Evolutionary conservation across 2,329 filamentous ascomycete species (phyloP).

Genomic region (Fusarium neocosmosporiellum): DNA sequence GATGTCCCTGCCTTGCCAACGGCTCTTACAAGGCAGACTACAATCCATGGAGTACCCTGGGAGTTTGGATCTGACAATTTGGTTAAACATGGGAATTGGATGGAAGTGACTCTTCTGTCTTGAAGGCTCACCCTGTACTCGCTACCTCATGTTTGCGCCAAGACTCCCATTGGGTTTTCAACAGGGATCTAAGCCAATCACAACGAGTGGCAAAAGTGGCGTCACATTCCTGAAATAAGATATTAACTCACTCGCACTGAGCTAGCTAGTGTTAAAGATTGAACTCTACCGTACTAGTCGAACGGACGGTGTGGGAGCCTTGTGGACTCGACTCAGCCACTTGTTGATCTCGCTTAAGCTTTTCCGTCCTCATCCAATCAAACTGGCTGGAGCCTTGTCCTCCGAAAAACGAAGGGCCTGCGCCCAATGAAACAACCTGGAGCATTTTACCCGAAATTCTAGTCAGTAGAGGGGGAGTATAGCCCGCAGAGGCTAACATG

Average conservation of each 20-base stretch:
- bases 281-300: too few relatives aligned
- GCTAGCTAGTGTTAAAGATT: fast-evolving
- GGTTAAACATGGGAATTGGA: background rate
- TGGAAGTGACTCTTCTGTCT: background rate
- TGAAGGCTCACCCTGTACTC: background rate
- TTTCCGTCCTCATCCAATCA: background rate
- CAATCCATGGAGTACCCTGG: background rate
- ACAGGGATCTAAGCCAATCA: background rate
- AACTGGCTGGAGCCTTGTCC: background rate
- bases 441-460: background rate
- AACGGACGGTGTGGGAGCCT: too few relatives aligned
- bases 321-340: background rate
- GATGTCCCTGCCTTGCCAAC: too few relatives aligned
- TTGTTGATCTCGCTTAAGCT: background rate
- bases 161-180: background rate
- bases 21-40: background rate
- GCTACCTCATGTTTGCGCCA: background rate
- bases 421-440: background rate
- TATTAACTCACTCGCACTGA: fast-evolving
- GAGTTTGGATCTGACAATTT: background rate
- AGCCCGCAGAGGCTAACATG: background rate
- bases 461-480: background rate
- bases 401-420: background rate
- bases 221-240: fast-evolving
- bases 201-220: background rate